Evolutionary conservation across 768 basidiomycete genomes (phyloP), one percentile per base, ranked within the genome.

Genomic region (Tephrocybe sp.): DNA sequence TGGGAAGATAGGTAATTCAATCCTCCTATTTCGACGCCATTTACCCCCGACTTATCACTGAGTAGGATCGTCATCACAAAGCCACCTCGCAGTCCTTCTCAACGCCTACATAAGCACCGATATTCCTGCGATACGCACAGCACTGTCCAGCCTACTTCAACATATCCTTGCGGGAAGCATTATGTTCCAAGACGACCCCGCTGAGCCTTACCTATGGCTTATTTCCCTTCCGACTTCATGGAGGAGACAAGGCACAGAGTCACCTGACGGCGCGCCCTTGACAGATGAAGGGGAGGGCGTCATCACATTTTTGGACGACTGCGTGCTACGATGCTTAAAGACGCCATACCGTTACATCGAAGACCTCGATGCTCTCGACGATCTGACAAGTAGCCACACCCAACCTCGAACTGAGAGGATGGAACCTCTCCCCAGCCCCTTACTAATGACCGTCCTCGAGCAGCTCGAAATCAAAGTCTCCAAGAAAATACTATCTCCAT

Each of bases 261-360:
- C 79, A 2, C 80, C 80, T 1, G 82, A 87, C 51, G 79, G 75
- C 3, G 67, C 76, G 0, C 62, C 71, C 5, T 69, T 87, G 17
- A 72, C 70, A 1, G 80, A 80, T 39, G 88, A 87, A 67, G 70
- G 72, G 10, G 74, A 76, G 5, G 72, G 74, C 38, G 79, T 85
- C 22, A 69, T 87, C 14, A 51, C 67, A 0, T 93, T 97, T 69
- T 59, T 97, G 10, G 95, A 98, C 56, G 92, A 94, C 45, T 96
- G 92, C 61, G 75, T 89, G 2, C 85, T 87, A 51, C 77, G 90
- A 14, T 93, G 87, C 58, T 62, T 86, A 55, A 92, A 88, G 66
- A 87, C 86, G 2, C 90, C 92, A 0, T 89, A 93, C 64, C 79
- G 82, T 23, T 98, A 96, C 62, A 75, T 96, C 47, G 94, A 97